These are phyloP conservation scores for Choiromyces venosus DNA, from an alignment of 495 filamentous ascomycete species.

Conservation along the genomic window DNA sequence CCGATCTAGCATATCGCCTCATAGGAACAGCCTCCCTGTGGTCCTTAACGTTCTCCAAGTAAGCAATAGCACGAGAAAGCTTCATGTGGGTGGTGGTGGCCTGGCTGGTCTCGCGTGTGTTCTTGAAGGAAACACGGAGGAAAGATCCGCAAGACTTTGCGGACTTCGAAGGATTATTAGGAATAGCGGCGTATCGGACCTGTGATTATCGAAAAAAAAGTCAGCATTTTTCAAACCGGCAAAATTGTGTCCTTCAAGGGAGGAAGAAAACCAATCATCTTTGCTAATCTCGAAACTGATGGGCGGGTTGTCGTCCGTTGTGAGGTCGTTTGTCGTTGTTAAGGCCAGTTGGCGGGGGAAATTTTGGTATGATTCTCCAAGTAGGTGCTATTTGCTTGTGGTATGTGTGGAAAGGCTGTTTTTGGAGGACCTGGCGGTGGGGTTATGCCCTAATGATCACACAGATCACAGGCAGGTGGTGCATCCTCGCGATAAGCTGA, in stretches of 20 bases:
- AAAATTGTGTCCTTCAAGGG: neutral
- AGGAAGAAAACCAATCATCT: neutral
- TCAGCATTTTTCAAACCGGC: neutral
- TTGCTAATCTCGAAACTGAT: neutral
- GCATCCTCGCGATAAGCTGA: too few relatives aligned
- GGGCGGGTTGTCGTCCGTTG: neutral
- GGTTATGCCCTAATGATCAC: neutral
- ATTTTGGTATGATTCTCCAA: neutral
- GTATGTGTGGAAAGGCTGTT: neutral
- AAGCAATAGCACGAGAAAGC: constrained; percentile 83
- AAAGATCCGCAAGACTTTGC: constrained; percentile 96
- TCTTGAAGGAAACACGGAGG: constrained; percentile 98
- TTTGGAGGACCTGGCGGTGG: neutral
- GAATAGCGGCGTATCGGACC: constrained; percentile 96
- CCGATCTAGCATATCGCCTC: constrained; percentile 90
- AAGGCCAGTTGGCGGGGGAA: neutral
- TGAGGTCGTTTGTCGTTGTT: neutral
- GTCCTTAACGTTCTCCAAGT: constrained; percentile 92
- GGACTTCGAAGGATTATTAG: constrained; percentile 83
- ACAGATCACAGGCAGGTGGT: too few relatives aligned
- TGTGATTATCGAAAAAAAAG: constrained; percentile 46
- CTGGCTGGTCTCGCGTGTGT: constrained; percentile 98
- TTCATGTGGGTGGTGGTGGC: constrained; percentile 99
- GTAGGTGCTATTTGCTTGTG: neutral
- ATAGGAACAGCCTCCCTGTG: constrained; percentile 96